Base-by-base conservation (phyloP, 2,329 filamentous ascomycete species). In the Whalleya microplaca region DNA sequence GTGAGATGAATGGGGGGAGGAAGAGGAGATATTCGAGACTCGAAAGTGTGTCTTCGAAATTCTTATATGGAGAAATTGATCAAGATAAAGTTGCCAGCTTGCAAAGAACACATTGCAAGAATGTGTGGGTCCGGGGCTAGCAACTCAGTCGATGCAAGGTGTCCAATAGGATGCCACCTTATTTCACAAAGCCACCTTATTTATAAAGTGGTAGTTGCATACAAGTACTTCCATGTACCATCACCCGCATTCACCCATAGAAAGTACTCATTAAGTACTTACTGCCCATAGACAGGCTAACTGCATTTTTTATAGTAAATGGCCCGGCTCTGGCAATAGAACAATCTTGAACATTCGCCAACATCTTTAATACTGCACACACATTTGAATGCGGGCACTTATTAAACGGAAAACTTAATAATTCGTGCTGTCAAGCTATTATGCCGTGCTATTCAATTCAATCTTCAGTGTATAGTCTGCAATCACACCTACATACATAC, bases 21-120 rank as follows among this genome's bases (percentile, higher is more conserved):
- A 45, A 48, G 53, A 44, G 48, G 32, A 57, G 48, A 48, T 56
- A 37, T 41, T 48, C 27, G 45, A 51, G 57, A 45, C 45, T 57
- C 45, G 56, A 61, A 46, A 51, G 53, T 50, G 56, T 52, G 58
- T 51, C 52, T 55, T 52, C 10, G 59, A 57, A 63, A 56, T 66
- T 68, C 66, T 69, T 69, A 69, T 70, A 69, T 69, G 66, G 60
- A 57, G 53, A 56, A 60, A 53, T 52, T 52, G 47, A 53, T 56
- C 46, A 65, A 66, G 56, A 61, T 57, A 59, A 65, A 56, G 68
- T 68, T 68, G 68, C 68, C 68, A 71, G 67, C 65, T 71, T 71
- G 66, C 65, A 66, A 71, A 69, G 67, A 65, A 69, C 68, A 70
- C 66, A 69, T 70, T 70, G 67, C 67, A 66, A 56, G 60, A 67